Evolutionary conservation across 768 basidiomycete species (phyloP), one percentile per base, ranked within the genome.

Genomic region (Hypsizygus marmoreus): DNA sequence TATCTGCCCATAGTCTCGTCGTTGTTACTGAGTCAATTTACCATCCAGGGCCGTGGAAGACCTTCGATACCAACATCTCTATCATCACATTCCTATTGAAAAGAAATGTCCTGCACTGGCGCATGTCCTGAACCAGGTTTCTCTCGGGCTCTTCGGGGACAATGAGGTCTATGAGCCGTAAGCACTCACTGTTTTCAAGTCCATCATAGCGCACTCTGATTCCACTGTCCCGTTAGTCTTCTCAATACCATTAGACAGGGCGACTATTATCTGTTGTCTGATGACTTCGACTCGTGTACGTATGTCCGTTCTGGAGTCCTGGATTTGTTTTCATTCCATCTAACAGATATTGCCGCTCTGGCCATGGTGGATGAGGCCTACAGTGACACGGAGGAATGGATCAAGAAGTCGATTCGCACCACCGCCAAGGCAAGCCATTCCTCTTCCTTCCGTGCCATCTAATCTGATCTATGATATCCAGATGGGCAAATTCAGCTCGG

Each of bases 401-500:
- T 84, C 65, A 90, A 91, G 72, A 97, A 95, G 73, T 87, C 84
- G 13, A 92, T 94, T 64, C 68, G 76, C 34, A 94, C 91, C 11
- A 83, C 85, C 4, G 88, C 87, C 26, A 89, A 88, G 75, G 83
- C 81, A 46, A 10, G 41, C 43, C 11, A 13, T 11, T 24, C 9
- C 19, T 26, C 19, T 33, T 19, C 33, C 7, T 8, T 11, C 8
- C 25, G 25, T 41, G 54, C 29, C 8, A 8, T 16, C 29, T 3
- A 1, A 10, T 12, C 24, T 49, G 24, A 45, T 38, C 20, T 20
- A 17, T 25, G 8, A 28, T 11, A 26, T 20, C 28, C 14, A 86
- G 82, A 97, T 97, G 94, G 94, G 93, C 65, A 95, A 94, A 61
- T 97, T 97, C 75, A 93, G 91, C 65, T 91, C 89, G 25, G 95